These are phyloP conservation scores for Tolypocladium pustulatum DNA, from an alignment of 2,329 filamentous ascomycete genomes.

Conservation along the genomic window DNA sequence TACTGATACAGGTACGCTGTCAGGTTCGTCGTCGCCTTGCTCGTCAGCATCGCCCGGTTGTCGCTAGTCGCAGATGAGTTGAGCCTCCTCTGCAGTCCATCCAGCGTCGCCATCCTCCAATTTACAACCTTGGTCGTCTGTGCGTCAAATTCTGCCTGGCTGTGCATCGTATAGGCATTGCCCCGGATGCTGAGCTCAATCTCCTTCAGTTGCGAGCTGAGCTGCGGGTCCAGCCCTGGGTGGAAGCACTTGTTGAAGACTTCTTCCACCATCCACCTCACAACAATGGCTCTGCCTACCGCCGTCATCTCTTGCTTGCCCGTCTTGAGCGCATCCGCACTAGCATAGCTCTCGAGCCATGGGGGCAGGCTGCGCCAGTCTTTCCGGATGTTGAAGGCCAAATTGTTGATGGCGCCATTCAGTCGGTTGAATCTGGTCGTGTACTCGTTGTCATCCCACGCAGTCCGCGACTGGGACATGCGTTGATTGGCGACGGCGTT, in stretches of 20 bases:
- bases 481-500: slow-evolving; percentile 96
- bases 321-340: slow-evolving; percentile 71
- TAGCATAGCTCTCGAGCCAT: slow-evolving; percentile 74
- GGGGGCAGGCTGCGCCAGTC: slow-evolving; percentile 75
- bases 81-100: slow-evolving; percentile 70
- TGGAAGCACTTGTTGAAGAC: slow-evolving; percentile 91
- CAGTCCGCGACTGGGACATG: slow-evolving; percentile 86
- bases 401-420: slow-evolving; percentile 87
- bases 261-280: slow-evolving; percentile 81
- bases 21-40: slow-evolving; percentile 57
- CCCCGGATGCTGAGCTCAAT: slow-evolving; percentile 82
- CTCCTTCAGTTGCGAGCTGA: slow-evolving; percentile 71
- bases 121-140: slow-evolving; percentile 78
- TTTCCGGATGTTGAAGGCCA: slow-evolving; percentile 93
- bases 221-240: slow-evolving; percentile 64
- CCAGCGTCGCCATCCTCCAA: slow-evolving; percentile 88
- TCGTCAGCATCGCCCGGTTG: slow-evolving; percentile 58
- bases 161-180: slow-evolving; percentile 62
- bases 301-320: slow-evolving; percentile 98
- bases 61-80: slow-evolving; percentile 54
- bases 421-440: slow-evolving; percentile 78
- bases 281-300: slow-evolving; percentile 79
- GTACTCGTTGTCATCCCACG: slow-evolving; percentile 93
- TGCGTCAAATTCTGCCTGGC: slow-evolving; percentile 81
- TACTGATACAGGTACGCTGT: slow-evolving; percentile 62